These are phyloP conservation scores for Ilex aquifolium DNA, from an alignment of 257 asterid species.

Conservation along the genomic window DNA sequence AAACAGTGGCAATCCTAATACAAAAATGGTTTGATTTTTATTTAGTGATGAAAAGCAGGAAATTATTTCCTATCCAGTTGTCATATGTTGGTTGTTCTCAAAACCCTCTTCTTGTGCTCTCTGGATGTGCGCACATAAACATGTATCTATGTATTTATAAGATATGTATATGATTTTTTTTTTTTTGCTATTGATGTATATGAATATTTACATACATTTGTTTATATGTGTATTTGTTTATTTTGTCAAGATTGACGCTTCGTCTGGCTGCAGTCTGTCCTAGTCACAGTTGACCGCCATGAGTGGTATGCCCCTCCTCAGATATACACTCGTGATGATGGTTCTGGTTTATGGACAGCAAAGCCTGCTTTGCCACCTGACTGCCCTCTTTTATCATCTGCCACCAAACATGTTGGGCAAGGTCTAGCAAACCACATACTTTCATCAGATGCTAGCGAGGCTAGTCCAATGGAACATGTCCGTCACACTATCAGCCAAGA, in stretches of 20 bases:
- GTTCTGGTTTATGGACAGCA: constrained; percentile 77
- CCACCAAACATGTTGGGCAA: constrained; percentile 27
- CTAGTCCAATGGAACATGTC: constrained; percentile 51
- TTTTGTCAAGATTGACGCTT: background rate
- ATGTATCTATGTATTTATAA: background rate
- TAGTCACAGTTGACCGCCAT: constrained; percentile 93
- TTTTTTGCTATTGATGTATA: background rate
- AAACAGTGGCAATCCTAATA: no score
- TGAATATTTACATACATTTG: background rate
- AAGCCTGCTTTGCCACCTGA: constrained; percentile 67
- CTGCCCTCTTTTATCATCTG: constrained; percentile 46
- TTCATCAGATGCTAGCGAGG: constrained; percentile 45
- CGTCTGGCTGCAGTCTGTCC: constrained; percentile 75
- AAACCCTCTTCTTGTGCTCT: no score
- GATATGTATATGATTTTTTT: background rate
- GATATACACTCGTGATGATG: constrained; percentile 78
- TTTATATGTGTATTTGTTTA: constrained; percentile 4
- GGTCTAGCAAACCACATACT: constrained; percentile 32
- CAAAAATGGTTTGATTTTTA: no score
- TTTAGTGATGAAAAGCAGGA: background rate
- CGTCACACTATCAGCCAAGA: constrained; percentile 55
- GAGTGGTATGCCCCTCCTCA: constrained; percentile 99
- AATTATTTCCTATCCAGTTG: background rate
- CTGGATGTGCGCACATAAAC: no score
- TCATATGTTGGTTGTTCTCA: no score